Evolutionary conservation across 1,284 basidiomycete species (phyloP).

Genomic region (Porogramme epimiltina): DNA sequence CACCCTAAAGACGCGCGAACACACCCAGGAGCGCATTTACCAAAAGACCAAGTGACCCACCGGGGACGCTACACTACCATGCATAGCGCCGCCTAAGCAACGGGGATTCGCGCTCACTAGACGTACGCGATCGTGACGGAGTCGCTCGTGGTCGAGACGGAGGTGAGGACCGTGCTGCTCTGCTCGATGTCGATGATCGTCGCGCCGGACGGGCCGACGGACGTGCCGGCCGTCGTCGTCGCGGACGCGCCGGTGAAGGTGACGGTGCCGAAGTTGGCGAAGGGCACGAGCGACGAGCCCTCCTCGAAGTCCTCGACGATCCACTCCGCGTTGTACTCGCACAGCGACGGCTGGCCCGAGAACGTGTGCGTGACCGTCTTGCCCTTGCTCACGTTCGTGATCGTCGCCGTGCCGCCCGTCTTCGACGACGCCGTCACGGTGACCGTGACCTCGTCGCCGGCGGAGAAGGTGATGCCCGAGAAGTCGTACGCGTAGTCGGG

Average conservation of each 20-base stretch:
- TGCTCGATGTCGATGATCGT: conserved; percentile 36
- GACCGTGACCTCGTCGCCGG: conserved; percentile 33
- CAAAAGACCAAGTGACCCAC: no score
- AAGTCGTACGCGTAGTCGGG: conserved; percentile 38
- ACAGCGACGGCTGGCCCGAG: conserved; percentile 33
- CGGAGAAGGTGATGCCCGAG: conserved; percentile 31
- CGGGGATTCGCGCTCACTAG: conserved; percentile 5
- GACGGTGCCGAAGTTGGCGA: conserved; percentile 40
- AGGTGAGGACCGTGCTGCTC: conserved; percentile 29
- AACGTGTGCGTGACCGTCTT: conserved; percentile 31
- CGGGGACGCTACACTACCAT: no score
- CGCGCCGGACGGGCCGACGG: conserved; percentile 24
- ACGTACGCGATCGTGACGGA: conserved; percentile 31
- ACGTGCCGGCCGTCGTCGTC: conserved; percentile 8
- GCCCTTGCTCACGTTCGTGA: conserved; percentile 33
- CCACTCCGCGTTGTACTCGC: conserved; percentile 31
- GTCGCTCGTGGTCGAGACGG: conserved; percentile 21
- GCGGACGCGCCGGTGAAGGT: conserved; percentile 22
- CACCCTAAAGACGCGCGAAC: no score
- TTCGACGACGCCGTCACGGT: conserved; percentile 31
- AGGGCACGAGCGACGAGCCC: conserved; percentile 32
- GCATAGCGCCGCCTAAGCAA: no score
- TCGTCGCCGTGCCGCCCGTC: conserved; percentile 31
- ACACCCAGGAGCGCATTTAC: no score
- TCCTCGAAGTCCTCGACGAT: conserved; percentile 38